Evolutionary conservation across 345 rosid species (phyloP).

Genomic region (Salix suchowensis): DNA sequence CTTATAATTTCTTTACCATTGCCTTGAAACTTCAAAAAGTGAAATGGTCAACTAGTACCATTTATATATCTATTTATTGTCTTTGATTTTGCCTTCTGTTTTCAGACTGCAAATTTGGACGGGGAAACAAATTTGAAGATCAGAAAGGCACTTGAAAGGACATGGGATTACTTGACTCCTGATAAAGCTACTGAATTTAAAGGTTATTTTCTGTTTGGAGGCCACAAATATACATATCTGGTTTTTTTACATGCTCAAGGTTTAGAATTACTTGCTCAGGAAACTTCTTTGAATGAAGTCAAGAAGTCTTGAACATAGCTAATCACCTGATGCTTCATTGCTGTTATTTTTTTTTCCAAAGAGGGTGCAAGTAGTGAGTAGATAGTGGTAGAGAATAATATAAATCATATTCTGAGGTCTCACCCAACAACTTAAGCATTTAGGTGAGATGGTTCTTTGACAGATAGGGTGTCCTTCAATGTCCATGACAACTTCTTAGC

Average conservation of each 20-base stretch:
- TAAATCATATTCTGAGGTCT: too few species aligned
- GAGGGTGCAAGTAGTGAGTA: neutral
- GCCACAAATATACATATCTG: neutral
- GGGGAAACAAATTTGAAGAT: conserved; percentile 99
- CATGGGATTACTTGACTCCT: conserved; percentile 92
- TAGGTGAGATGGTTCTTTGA: too few species aligned
- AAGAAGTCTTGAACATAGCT: neutral
- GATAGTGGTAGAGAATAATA: neutral
- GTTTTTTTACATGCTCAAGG: neutral
- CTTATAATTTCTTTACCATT: neutral
- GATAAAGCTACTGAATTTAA: conserved; percentile 85
- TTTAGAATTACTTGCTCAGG: neutral
- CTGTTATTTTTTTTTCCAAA: neutral
- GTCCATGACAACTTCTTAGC: neutral
- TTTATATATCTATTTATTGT: neutral
- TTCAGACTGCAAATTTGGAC: conserved; percentile 95
- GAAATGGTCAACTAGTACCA: neutral
- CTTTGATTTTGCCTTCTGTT: conserved; percentile 19
- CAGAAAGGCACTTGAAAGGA: conserved; percentile 91
- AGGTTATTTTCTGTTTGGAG: conserved; percentile 42
- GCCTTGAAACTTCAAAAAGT: neutral
- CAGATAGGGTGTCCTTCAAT: neutral
- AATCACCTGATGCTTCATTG: neutral
- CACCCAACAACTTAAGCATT: too few species aligned
- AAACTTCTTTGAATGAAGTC: neutral